These are phyloP conservation scores for Blastobotrys muscicola DNA, from an alignment of 805 yeast species.

Conservation along the genomic window DNA sequence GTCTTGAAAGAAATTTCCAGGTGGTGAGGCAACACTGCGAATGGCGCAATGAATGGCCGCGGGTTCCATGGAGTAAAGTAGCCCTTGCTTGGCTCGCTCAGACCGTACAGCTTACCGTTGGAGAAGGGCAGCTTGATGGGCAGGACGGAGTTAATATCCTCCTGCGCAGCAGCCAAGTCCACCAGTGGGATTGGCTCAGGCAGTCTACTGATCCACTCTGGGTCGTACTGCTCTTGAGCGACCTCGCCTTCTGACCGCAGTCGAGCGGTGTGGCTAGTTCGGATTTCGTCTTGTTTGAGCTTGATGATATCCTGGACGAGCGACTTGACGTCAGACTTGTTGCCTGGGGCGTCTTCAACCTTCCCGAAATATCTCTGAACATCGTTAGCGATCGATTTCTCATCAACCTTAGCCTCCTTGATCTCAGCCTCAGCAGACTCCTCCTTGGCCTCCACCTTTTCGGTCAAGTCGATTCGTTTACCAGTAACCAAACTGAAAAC, in stretches of 20 bases:
- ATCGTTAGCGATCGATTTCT: background rate
- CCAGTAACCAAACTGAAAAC: conserved; percentile 20
- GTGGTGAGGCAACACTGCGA: conserved; percentile 87
- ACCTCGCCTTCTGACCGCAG: conserved; percentile 8
- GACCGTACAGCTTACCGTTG: conserved; percentile 62
- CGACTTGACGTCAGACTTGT: conserved; percentile 23
- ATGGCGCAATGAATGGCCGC: conserved; percentile 85
- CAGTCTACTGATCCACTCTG: conserved; percentile 43
- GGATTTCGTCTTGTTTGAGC: conserved; percentile 18
- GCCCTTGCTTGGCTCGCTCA: conserved; percentile 63
- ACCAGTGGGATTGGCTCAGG: conserved; percentile 34
- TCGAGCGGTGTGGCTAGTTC: conserved; percentile 10
- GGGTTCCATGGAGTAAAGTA: conserved; percentile 97
- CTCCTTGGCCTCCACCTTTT: conserved; percentile 19
- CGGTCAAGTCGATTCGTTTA: conserved; percentile 18
- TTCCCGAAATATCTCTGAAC: conserved; percentile 8
- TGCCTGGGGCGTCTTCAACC: conserved; percentile 11
- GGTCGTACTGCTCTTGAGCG: conserved; percentile 34
- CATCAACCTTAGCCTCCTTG: conserved; percentile 1
- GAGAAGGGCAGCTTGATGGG: conserved; percentile 75
- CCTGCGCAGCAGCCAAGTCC: conserved; percentile 38
- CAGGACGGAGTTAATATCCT: conserved; percentile 34
- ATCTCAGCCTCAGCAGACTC: conserved; percentile 3
- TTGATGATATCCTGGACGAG: conserved; percentile 23
- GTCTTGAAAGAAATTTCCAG: conserved; percentile 83